Percentiles rank a stretch among this genome's conserved stretches.
Evolutionary conservation across 108 stramenopile genomes (phyloP).

Genomic region (Cyclotella kingstonii): DNA sequence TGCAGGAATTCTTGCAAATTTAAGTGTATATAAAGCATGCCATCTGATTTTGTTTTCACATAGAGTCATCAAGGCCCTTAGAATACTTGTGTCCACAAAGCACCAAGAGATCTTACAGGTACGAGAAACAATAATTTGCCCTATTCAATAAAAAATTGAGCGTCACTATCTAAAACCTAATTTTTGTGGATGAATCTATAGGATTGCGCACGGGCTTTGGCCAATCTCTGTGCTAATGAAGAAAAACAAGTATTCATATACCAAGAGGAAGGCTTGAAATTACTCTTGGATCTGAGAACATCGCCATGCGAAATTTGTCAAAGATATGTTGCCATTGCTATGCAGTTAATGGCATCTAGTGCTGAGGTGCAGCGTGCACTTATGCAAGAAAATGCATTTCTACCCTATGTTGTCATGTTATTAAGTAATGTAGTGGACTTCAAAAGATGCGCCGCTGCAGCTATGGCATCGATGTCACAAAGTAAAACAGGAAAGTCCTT

Average conservation of each 20-base stretch:
- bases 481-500: conserved; percentile 62
- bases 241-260: conserved; percentile 64
- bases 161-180: neutral
- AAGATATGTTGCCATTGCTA: conserved; percentile 76
- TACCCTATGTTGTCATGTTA: conserved; percentile 60
- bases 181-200: neutral
- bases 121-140: neutral
- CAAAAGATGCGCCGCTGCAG: conserved; percentile 81
- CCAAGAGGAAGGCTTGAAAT: conserved; percentile 68
- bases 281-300: conserved; percentile 56
- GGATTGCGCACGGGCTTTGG: conserved; percentile 75
- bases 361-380: conserved; percentile 62
- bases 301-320: conserved; percentile 62
- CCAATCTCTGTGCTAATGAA: conserved; percentile 75
- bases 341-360: conserved; percentile 71
- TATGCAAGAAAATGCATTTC: conserved; percentile 53
- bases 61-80: conserved; percentile 58
- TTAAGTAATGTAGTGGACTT: conserved; percentile 66
- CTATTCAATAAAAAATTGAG: neutral
- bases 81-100: conserved; percentile 53
- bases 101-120: conserved; percentile 60
- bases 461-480: conserved; percentile 72
- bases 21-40: conserved; percentile 64
- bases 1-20: conserved; percentile 75
- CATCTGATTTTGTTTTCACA: conserved; percentile 63